Base-by-base conservation (phyloP, 2,329 filamentous ascomycete genomes). In the Dryadomyces quercus-mongolicae region DNA sequence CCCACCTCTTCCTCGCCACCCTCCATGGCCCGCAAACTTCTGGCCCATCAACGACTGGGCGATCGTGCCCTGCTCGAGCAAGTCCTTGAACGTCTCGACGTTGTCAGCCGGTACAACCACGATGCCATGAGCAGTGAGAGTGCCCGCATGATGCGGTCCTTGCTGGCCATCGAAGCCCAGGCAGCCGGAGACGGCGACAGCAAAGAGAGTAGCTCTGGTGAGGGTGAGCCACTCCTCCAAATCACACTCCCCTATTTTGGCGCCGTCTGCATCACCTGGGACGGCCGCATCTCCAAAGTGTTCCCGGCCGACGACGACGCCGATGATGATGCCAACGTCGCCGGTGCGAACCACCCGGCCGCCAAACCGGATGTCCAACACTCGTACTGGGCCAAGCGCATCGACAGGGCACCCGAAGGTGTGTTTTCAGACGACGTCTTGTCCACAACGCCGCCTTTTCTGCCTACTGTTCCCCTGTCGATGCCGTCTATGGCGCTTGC, bases 201-300 rank as follows among this genome's bases (percentile, higher is more conserved):
- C 36, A 13, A 42, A 49, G 45, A 34, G 22, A 6, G 34, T 21
- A 13, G 12, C 4, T 46, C 51, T 18, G 49, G 53, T 43, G 34
- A 43, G 15, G 47, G 47, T 8, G 31, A 49, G 47, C 21, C 21
- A 40, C 12, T 31, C 25, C 57, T 62, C 9, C 59, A 60, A 16
- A 69, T 77, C 22, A 60, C 66, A 3, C 68, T 76, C 16, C 74
- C 74, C 0, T 70, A 72, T 45, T 64, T 73, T 36, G 71, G 72
- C 1, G 64, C 62, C 2, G 25, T 31, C 36, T 16, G 36, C 36
- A 31, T 21, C 20, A 12, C 43, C n/a, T n/a, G 9, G 10, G 43
- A 21, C 43, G 43, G 43, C 43, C 43, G n/a, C 45, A 15, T 48
- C 20, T 22, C 45, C 22, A 48, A 13, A 3, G 16, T 20, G 15